Percentiles rank a stretch among this genome's conserved stretches.
phyloP scores from a whole-genome alignment of 495 filamentous ascomycete genomes.

The Penicillium coffeae region DNA sequence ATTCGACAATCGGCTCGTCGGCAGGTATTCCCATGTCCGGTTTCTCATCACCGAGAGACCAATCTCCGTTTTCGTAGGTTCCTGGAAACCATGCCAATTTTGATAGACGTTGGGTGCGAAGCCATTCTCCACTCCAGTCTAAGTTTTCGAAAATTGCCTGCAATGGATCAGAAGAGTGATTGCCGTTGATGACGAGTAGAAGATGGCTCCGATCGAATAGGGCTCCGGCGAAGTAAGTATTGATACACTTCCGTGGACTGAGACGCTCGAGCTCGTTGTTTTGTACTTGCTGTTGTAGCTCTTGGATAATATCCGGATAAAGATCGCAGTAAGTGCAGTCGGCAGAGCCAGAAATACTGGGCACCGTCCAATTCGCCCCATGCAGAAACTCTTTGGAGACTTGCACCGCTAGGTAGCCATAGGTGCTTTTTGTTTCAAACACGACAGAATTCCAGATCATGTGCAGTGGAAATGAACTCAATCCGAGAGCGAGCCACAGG shows the following conservation, averaged over 20 bases:
- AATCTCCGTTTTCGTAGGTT: not conserved
- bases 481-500: constrained; percentile 14
- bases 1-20: not conserved
- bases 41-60: not conserved
- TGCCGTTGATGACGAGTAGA: not conserved
- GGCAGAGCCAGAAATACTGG: not conserved
- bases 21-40: not conserved
- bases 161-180: not conserved
- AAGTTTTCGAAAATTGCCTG: not conserved
- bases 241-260: not conserved
- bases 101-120: not conserved
- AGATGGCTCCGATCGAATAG: not conserved
- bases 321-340: not conserved
- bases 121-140: not conserved
- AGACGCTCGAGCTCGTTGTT: not conserved
- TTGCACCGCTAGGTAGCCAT: not conserved
- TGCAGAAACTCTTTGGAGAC: not conserved
- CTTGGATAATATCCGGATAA: not conserved
- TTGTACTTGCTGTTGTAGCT: not conserved
- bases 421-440: constrained; percentile 27
- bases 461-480: constrained; percentile 22
- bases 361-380: not conserved
- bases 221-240: not conserved
- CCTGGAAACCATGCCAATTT: not conserved
- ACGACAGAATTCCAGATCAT: constrained; percentile 12